Evolutionary conservation across 768 basidiomycete genomes (phyloP).

Genomic region (Wakefieldia striispora): DNA sequence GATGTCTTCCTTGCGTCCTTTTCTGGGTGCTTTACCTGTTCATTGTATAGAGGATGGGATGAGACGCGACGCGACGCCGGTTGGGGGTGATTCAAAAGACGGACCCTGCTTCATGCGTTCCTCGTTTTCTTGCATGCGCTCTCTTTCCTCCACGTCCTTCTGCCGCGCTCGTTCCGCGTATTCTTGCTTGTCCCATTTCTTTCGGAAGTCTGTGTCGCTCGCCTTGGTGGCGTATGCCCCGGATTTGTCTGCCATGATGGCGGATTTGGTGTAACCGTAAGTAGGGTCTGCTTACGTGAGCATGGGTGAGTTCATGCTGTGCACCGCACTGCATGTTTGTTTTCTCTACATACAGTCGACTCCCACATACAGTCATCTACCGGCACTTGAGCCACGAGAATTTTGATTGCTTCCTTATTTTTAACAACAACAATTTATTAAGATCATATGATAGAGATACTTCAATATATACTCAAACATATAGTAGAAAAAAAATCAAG

Average conservation of each 20-base stretch:
- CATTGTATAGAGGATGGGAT: neutral
- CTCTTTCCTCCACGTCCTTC: constrained; percentile 75
- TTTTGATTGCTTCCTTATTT: too few relatives aligned
- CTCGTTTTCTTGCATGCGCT: constrained; percentile 84
- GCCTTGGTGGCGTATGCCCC: constrained; percentile 39
- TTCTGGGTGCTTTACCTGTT: constrained; percentile 80
- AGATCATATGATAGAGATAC: too few relatives aligned
- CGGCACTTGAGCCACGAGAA: too few relatives aligned
- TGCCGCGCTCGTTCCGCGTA: constrained; percentile 81
- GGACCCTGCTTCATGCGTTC: constrained; percentile 80
- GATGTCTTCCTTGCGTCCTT: constrained; percentile 63
- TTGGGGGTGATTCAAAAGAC: constrained; percentile 3
- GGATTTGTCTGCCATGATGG: constrained; percentile 31
- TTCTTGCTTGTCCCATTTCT: constrained; percentile 95
- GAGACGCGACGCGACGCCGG: neutral
- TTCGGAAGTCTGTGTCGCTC: constrained; percentile 72
- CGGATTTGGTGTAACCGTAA: neutral
- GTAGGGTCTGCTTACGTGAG: constrained; percentile 3
- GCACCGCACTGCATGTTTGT: too few relatives aligned
- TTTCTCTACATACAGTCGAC: too few relatives aligned
- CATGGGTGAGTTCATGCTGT: neutral
- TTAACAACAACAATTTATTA: too few relatives aligned
- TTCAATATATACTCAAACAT: too few relatives aligned
- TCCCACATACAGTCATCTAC: too few relatives aligned
- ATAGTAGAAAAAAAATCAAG: too few relatives aligned